Conservation (phyloP, 495 filamentous ascomycete genomes). For the Podospora pseudoanserina region DNA sequence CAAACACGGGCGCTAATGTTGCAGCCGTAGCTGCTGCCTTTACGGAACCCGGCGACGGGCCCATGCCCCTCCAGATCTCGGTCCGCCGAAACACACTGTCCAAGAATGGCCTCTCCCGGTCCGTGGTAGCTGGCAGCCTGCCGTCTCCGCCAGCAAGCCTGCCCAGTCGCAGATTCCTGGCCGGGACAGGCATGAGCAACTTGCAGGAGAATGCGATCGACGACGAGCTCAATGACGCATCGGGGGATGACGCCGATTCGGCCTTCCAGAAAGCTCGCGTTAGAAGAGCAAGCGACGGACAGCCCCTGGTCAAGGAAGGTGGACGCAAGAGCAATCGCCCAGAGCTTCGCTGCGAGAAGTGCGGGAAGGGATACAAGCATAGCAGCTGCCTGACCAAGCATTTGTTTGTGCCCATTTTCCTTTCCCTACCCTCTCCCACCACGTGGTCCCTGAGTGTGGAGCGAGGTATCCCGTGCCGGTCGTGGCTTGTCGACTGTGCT, state of each 20-base stretch:
- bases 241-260: constrained; percentile 54
- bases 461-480: constrained; percentile 18
- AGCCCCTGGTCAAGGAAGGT: constrained; percentile 69
- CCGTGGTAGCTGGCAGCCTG: constrained; percentile 51
- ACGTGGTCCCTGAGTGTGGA: constrained; percentile 31
- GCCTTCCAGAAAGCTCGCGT: constrained; percentile 65
- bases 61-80: constrained; percentile 49
- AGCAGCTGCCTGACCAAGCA: constrained; percentile 99
- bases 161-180: constrained; percentile 42
- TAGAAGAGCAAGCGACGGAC: constrained; percentile 82
- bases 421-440: constrained; percentile 42
- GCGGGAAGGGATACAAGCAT: constrained; percentile 99
- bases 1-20: constrained; percentile 64
- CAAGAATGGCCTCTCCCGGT: constrained; percentile 40
- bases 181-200: constrained; percentile 37
- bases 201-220: constrained; percentile 57
- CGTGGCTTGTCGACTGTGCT: constrained; percentile 19
- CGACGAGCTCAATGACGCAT: constrained; percentile 53
- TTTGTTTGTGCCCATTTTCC: constrained; percentile 84
- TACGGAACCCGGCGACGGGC: constrained; percentile 57
- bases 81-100: constrained; percentile 53
- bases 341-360: constrained; percentile 94
- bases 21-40: constrained; percentile 68
- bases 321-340: constrained; percentile 66
- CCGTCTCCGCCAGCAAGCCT: constrained; percentile 54